phyloP scores from a whole-genome alignment of 2,329 filamentous ascomycete species.

The Malbranchea zuffiana region DNA sequence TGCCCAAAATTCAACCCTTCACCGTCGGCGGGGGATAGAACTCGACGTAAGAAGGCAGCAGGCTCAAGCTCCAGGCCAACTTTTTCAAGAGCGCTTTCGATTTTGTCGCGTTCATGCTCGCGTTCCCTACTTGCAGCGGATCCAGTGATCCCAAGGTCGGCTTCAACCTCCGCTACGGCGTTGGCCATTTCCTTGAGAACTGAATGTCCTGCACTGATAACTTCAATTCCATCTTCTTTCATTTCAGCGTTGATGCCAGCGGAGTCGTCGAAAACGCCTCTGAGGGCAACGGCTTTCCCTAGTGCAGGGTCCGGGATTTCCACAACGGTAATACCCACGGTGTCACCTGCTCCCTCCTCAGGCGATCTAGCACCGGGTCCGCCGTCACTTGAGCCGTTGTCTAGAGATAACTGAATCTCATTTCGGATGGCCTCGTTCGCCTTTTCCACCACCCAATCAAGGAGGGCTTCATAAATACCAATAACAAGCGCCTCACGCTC shows the following conservation, averaged over 20 bases:
- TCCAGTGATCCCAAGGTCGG: slow-evolving; percentile 65
- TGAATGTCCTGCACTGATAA: slow-evolving; percentile 62
- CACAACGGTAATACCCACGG: slow-evolving; percentile 77
- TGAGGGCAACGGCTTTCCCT: slow-evolving; percentile 79
- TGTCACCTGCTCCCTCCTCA: slow-evolving; percentile 64
- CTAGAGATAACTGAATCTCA: slow-evolving; percentile 58
- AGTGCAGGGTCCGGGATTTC: slow-evolving; percentile 72
- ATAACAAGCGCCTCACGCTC: slow-evolving; percentile 74
- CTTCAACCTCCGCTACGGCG: slow-evolving; percentile 63
- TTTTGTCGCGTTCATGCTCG: slow-evolving; percentile 68
- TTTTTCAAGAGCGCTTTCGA: slow-evolving; percentile 76
- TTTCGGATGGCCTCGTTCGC: slow-evolving; percentile 74
- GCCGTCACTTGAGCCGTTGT: slow-evolving; percentile 56
- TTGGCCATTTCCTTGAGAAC: slow-evolving; percentile 79
- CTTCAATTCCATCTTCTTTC: slow-evolving; percentile 85
- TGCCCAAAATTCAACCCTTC: slow-evolving; percentile 74
- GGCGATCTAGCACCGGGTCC: slow-evolving; percentile 52
- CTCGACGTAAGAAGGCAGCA: slow-evolving; percentile 68
- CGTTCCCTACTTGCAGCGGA: slow-evolving; percentile 59
- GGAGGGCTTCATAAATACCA: slow-evolving; percentile 82
- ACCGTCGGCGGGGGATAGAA: slow-evolving; percentile 67
- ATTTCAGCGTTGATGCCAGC: slow-evolving; percentile 92
- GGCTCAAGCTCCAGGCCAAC: slow-evolving; percentile 70
- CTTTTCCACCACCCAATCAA: slow-evolving; percentile 86
- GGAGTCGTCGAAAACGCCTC: slow-evolving; percentile 85